A percentile compares a stretch with the other conserved stretches of the same genome.
These are phyloP conservation scores for Pulveroboletus sp. DNA, from an alignment of 768 basidiomycete species.

Conservation along the genomic window DNA sequence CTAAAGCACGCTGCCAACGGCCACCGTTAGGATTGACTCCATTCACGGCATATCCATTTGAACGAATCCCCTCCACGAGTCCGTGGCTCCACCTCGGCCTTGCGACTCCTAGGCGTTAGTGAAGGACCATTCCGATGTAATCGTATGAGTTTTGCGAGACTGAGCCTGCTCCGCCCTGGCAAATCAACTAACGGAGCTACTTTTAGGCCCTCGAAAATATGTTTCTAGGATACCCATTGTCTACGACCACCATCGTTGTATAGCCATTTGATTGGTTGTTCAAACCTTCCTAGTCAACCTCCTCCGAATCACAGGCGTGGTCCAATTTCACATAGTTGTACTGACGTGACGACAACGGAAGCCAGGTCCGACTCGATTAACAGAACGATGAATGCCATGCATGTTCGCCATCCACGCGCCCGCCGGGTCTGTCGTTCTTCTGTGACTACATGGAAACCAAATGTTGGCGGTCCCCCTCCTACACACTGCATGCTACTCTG, in stretches of 20 bases:
- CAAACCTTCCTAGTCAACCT: too few species aligned
- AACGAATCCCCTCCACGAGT: conserved; percentile 5
- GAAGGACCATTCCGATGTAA: background rate
- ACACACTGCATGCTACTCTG: background rate
- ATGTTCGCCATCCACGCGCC: background rate
- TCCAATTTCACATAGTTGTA: background rate
- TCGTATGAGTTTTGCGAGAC: background rate
- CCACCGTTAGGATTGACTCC: background rate
- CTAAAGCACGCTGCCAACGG: conserved; percentile 1
- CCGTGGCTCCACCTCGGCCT: conserved; percentile 9
- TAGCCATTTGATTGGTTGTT: background rate
- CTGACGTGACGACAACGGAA: background rate
- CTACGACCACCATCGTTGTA: background rate
- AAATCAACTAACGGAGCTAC: background rate
- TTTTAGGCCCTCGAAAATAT: too few species aligned
- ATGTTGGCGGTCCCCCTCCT: background rate
- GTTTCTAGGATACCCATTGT: background rate
- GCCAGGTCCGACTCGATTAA: background rate
- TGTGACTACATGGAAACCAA: background rate
- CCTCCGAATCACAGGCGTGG: background rate
- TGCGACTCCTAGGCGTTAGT: background rate
- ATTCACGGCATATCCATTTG: conserved; percentile 7
- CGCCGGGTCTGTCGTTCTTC: background rate
- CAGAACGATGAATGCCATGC: background rate
- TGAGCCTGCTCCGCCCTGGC: background rate